These are phyloP conservation scores for Nothophytophthora sp. DNA, from an alignment of 352 stramenopile genomes.

Conservation along the genomic window DNA sequence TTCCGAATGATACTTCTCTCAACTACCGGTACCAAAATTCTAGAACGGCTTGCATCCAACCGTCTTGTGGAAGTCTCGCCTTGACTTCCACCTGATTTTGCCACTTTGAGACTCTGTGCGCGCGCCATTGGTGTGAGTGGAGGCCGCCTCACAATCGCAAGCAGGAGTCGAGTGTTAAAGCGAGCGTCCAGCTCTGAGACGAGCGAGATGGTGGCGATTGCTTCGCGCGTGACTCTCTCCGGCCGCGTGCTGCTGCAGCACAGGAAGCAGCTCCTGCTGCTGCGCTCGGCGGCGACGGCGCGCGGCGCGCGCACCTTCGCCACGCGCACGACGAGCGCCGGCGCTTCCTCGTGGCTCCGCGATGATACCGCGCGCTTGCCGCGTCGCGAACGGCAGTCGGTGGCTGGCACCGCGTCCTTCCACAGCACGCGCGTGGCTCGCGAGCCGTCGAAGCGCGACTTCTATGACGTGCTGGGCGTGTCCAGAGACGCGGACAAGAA, in stretches of 20 bases:
- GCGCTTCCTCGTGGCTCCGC: slow-evolving; percentile 4
- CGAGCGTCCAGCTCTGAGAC: too few species aligned
- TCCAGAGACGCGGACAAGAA: slow-evolving; percentile 88
- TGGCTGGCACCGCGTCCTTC: slow-evolving; percentile 25
- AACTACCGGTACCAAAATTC: background rate
- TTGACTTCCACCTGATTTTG: too few species aligned
- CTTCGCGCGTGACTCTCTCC: too few species aligned
- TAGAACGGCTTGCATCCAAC: background rate
- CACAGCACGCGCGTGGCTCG: slow-evolving; percentile 63
- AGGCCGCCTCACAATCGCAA: too few species aligned
- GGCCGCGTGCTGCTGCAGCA: too few species aligned
- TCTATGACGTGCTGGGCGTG: slow-evolving; percentile 97
- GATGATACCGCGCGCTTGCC: slow-evolving; percentile 10
- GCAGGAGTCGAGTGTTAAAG: too few species aligned
- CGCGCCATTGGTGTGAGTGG: too few species aligned
- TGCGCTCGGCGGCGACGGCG: slow-evolving; percentile 24
- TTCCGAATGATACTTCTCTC: background rate
- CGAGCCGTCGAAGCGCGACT: slow-evolving; percentile 90
- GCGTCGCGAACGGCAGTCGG: too few species aligned
- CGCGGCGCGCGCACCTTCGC: slow-evolving; percentile 8
- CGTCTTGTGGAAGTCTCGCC: too few species aligned
- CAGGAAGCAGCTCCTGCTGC: too few species aligned
- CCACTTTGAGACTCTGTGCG: too few species aligned
- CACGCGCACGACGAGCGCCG: slow-evolving; percentile 1
- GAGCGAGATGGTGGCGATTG: too few species aligned